Evolutionary conservation across 306 rosid genomes (phyloP).

Genomic region (Urtica urens): DNA sequence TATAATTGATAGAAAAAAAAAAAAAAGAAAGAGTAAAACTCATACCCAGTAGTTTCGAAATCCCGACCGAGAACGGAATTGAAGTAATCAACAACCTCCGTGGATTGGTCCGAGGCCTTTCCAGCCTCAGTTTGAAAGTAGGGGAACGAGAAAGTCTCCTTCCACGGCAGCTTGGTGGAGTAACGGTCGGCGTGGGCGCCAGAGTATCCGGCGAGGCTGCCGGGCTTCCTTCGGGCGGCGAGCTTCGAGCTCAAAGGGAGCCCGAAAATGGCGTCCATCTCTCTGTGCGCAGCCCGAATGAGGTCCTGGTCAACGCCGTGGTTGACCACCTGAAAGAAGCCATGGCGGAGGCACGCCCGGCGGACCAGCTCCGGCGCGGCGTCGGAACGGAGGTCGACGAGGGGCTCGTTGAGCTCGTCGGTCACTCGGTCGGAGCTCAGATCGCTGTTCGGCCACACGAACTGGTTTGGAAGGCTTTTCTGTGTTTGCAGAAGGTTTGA

Average conservation of each 20-base stretch:
- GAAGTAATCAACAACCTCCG: constrained; percentile 36
- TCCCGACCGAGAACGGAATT: constrained; percentile 42
- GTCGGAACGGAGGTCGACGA: constrained; percentile 32
- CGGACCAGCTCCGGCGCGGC: constrained; percentile 31
- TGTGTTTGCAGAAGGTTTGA: constrained; percentile 17
- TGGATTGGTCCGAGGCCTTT: not conserved
- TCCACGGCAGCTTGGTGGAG: constrained; percentile 52
- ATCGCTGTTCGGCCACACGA: constrained; percentile 38
- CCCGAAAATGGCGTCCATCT: constrained; percentile 28
- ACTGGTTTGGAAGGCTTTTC: constrained; percentile 28
- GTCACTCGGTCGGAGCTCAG: constrained; percentile 2
- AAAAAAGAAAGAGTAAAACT: not conserved
- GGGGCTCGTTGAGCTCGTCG: constrained; percentile 44
- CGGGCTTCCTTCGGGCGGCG: constrained; percentile 11
- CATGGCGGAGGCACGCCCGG: constrained; percentile 44
- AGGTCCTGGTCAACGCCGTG: constrained; percentile 41
- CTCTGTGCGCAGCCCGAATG: constrained; percentile 29
- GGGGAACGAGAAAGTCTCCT: constrained; percentile 40
- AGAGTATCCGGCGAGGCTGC: constrained; percentile 33
- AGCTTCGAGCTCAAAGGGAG: constrained; percentile 38
- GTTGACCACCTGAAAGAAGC: constrained; percentile 54
- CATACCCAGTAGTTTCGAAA: constrained; percentile 45
- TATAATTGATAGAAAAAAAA: no score
- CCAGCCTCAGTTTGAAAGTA: no score
- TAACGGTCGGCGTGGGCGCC: constrained; percentile 51